A percentile compares a stretch with the other conserved stretches of the same genome.
These are phyloP conservation scores for Phytophthora fragariae DNA, from an alignment of 352 stramenopile species.

Conservation along the genomic window DNA sequence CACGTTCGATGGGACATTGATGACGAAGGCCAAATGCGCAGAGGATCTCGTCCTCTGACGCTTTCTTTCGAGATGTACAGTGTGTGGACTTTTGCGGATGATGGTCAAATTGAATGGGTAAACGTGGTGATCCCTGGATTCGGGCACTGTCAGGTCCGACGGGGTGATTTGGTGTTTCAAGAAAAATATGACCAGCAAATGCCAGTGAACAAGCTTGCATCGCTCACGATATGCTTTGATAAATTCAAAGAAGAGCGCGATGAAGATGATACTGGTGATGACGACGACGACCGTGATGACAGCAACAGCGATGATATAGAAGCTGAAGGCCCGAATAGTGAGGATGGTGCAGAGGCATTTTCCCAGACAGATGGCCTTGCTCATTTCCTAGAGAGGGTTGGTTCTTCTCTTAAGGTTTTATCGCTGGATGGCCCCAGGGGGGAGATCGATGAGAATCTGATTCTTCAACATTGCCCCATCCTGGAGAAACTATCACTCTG, in stretches of 20 bases:
- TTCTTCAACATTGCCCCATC: conserved; percentile 3
- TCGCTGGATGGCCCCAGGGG: not conserved
- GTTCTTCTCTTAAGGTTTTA: not conserved
- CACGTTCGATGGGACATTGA: not conserved
- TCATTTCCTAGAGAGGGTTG: not conserved
- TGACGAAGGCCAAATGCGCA: not conserved
- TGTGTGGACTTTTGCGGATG: not conserved
- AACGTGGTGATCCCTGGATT: not conserved
- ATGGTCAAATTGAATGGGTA: not conserved
- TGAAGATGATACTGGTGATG: not conserved
- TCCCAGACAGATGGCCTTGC: not conserved
- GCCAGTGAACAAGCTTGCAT: not conserved
- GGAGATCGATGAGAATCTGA: not conserved
- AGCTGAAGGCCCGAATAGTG: not conserved
- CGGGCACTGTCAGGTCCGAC: not conserved
- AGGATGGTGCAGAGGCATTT: not conserved
- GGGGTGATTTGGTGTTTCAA: not conserved
- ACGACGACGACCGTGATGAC: not conserved
- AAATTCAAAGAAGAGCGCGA: not conserved
- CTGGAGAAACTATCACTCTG: not conserved
- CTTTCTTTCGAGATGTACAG: not conserved
- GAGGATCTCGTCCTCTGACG: not conserved
- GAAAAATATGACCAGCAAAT: not conserved
- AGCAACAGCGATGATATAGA: not conserved
- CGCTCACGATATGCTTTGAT: not conserved